Evolutionary conservation across 257 asterid genomes (phyloP), one percentile per base, ranked within the genome.

Genomic region (Nicotiana noctiflora): DNA sequence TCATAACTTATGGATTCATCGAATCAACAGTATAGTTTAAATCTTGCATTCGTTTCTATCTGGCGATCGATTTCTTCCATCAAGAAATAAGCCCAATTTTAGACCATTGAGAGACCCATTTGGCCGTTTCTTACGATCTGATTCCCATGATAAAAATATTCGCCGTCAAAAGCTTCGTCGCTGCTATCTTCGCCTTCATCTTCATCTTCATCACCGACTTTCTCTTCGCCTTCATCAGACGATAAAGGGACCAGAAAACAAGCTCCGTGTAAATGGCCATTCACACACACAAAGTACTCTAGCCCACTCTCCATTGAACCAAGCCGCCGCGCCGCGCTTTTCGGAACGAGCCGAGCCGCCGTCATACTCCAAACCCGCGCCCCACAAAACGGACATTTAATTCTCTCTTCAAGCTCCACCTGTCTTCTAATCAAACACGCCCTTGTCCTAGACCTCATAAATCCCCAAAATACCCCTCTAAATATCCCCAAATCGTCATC

Each of bases 311-410:
- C 95, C n/a, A 87, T 82, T 40, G 95, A 87, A 3, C 95, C 98
- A 31, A 94, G 91, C 81, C 97, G 84, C 51, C 96, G 80, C 1
- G 92, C 92, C 32, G 94, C 98, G 49, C 84, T 89, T 85, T 46
- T 86, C 2, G 97, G 96, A n/a, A 93, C 78, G 27, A 94, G 86
- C 55, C 90, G 86, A 40, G 96, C 98, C 76, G 92, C 90, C 70
- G 93, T 86, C 98, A 94, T 93, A 81, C 98, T 94, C 98, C 98
- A 94, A 23, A 91, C 89, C 2, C 98, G 86, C 15, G 92, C 85
- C 66, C 93, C 90, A 59, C 98, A 94, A 57, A 89, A 94, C n/a
- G 96, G 95, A 51, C 98, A 94, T 53, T 91, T 64, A 25, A 87
- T 51, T 59, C 67, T 80, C 1, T 80, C 92, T 85, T 90, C 98